Evolutionary conservation across 345 rosid genomes (phyloP).

Genomic region (Eucalyptus leucophloia): DNA sequence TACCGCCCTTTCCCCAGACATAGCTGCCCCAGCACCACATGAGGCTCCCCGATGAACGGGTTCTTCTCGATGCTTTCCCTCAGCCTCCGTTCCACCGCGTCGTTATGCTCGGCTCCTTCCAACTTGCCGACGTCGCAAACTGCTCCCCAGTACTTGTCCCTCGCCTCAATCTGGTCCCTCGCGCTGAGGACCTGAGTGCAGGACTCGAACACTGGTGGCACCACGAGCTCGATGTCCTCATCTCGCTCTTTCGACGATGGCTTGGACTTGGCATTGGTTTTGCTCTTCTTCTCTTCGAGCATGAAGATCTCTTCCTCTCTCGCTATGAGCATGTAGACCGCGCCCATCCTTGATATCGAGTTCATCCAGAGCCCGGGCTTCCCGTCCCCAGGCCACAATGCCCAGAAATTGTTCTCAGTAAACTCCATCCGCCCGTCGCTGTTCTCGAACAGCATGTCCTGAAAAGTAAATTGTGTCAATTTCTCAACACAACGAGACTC

Average conservation of each 20-base stretch:
- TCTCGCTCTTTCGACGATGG: constrained; percentile 17
- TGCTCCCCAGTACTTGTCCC: constrained; percentile 73
- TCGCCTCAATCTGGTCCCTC: constrained; percentile 46
- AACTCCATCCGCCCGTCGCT: constrained; percentile 54
- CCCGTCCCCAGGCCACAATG: constrained; percentile 85
- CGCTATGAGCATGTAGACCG: constrained; percentile 40
- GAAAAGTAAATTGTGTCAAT: constrained; percentile 9
- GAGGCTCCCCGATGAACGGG: constrained; percentile 84
- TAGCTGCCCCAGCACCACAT: constrained; percentile 56
- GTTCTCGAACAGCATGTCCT: constrained; percentile 54
- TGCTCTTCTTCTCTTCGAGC: constrained; percentile 28
- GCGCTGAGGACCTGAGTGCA: constrained; percentile 49
- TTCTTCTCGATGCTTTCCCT: constrained; percentile 43
- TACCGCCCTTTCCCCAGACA: constrained; percentile 49
- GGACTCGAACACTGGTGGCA: constrained; percentile 58
- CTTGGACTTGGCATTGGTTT: constrained; percentile 9
- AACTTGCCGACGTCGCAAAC: constrained; percentile 29
- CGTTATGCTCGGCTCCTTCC: constrained; percentile 5
- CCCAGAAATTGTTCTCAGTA: constrained; percentile 30
- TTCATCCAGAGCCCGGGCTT: constrained; percentile 87
- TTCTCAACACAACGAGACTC: neutral
- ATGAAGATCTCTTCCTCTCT: constrained; percentile 72
- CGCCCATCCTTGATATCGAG: constrained; percentile 75
- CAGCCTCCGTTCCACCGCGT: constrained; percentile 39
- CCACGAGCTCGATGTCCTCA: constrained; percentile 57